Evolutionary conservation across 1,284 basidiomycete genomes (phyloP).

Genomic region (Lignosus rhinocerotis): DNA sequence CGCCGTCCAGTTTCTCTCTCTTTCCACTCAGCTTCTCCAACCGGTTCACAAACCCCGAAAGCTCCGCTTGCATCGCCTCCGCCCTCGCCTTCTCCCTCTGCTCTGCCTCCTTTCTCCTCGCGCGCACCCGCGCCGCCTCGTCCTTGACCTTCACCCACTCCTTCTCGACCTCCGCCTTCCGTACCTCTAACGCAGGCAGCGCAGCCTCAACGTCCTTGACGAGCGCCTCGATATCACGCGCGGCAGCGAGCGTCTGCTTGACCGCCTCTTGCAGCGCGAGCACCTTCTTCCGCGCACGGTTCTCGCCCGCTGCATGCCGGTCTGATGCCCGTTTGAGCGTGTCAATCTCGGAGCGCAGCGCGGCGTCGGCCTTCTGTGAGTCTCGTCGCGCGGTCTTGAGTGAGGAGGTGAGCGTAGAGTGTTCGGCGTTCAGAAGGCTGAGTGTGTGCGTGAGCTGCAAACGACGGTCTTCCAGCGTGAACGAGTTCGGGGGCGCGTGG

Average conservation of each 20-base stretch:
- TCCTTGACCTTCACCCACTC: constrained; percentile 44
- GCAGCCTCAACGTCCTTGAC: constrained; percentile 51
- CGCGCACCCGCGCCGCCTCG: constrained; percentile 33
- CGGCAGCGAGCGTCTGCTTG: constrained; percentile 62
- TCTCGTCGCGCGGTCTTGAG: constrained; percentile 73
- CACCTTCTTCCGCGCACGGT: constrained; percentile 70
- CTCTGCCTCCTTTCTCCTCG: constrained; percentile 40
- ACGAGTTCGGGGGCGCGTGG: constrained; percentile 9
- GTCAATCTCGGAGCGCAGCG: constrained; percentile 74
- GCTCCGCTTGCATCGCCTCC: constrained; percentile 43
- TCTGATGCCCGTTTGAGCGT: constrained; percentile 71
- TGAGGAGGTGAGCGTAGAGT: constrained; percentile 55
- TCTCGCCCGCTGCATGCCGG: constrained; percentile 63
- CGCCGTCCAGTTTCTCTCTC: constrained; percentile 57
- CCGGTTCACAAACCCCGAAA: constrained; percentile 40
- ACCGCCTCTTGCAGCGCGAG: constrained; percentile 77
- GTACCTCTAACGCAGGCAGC: constrained; percentile 47
- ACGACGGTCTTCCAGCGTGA: constrained; percentile 59
- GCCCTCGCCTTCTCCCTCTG: constrained; percentile 43
- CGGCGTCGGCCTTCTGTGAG: constrained; percentile 71
- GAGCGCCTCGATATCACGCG: constrained; percentile 55
- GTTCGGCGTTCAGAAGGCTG: constrained; percentile 54
- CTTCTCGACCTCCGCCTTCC: constrained; percentile 46
- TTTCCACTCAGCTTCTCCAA: constrained; percentile 57
- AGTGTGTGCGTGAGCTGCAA: constrained; percentile 62